Evolutionary conservation across 257 asterid genomes (phyloP).

Genomic region (Solanum bulbocastanum): DNA sequence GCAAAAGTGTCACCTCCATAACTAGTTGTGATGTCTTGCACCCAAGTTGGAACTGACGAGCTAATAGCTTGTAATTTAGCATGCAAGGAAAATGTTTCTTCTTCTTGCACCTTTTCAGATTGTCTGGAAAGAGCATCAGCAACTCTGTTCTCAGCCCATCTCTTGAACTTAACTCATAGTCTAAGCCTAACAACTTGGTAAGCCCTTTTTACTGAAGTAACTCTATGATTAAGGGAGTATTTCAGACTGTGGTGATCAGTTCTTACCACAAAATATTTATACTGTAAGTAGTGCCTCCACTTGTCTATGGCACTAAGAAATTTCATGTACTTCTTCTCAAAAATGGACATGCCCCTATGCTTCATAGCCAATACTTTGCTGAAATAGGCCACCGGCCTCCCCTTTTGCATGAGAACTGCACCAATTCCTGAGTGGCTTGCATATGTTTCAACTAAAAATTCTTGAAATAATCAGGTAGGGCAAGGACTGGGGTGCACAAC

Average conservation of each 20-base stretch:
- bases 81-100: too few species aligned
- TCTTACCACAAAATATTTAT: too few species aligned
- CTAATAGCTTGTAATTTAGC: background rate
- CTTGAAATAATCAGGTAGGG: background rate
- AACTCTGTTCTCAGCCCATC: too few species aligned
- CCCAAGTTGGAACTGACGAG: background rate
- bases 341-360: background rate
- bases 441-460: background rate
- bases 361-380: too few species aligned
- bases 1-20: background rate
- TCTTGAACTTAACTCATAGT: too few species aligned
- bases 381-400: too few species aligned
- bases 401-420: too few species aligned
- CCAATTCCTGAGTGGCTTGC: background rate
- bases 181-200: too few species aligned
- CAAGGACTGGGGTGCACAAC: background rate
- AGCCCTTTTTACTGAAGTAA: too few species aligned
- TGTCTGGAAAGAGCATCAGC: too few species aligned
- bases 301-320: background rate
- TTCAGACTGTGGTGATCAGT: background rate
- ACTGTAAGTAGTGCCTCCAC: background rate
- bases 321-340: background rate
- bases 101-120: background rate
- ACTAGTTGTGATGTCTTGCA: background rate
- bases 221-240: background rate